Percentiles rank a stretch among this genome's conserved stretches.
phyloP scores from a whole-genome alignment of 495 filamentous ascomycete species.

The Parachaetomium inaequale region DNA sequence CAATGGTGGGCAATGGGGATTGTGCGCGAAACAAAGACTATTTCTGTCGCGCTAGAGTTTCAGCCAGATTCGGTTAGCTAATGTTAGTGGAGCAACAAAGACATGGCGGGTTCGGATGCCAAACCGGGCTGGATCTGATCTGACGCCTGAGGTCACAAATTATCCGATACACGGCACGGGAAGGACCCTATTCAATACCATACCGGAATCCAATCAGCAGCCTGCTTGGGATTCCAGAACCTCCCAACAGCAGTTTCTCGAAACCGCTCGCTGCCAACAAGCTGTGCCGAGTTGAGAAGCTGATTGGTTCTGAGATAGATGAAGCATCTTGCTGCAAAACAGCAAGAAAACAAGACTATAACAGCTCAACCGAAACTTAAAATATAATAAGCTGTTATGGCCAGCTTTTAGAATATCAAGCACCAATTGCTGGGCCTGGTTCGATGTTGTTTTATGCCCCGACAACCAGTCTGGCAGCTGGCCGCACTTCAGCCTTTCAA shows the following conservation, averaged over 20 bases:
- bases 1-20: not conserved
- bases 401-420: not conserved
- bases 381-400: not conserved
- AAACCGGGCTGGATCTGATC: slow-evolving; percentile 13
- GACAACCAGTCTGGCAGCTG: not conserved
- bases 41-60: not conserved
- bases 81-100: slow-evolving; percentile 1
- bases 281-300: not conserved
- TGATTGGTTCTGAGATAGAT: slow-evolving; percentile 16
- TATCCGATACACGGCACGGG: slow-evolving; percentile 9
- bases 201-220: not conserved
- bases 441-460: not conserved
- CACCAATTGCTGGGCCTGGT: not conserved
- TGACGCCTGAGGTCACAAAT: slow-evolving; percentile 1
- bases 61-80: not conserved
- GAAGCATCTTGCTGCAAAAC: not conserved
- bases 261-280: not conserved
- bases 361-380: not conserved
- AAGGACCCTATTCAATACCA: not conserved
- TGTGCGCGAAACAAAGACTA: not conserved
- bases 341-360: not conserved
- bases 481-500: not conserved
- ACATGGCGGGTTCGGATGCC: not conserved
- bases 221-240: not conserved
- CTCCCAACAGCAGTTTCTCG: not conserved